Evolutionary conservation across 371 early-diverging fungal genomes (phyloP).

Genomic region (Dichotomocladium elegans): DNA sequence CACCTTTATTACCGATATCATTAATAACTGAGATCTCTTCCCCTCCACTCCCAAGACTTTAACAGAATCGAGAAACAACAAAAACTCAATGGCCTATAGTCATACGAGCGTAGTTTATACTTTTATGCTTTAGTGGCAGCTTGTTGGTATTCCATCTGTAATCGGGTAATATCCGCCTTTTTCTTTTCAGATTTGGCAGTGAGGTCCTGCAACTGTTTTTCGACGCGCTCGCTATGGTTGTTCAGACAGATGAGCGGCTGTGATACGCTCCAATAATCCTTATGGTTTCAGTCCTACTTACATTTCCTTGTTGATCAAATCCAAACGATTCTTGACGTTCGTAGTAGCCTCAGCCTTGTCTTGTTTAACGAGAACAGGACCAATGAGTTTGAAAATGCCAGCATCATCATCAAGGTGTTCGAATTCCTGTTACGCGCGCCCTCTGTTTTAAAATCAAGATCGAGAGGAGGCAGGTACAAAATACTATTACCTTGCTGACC

Average conservation of each 20-base stretch:
- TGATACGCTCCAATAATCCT: too few species aligned
- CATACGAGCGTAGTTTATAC: too few species aligned
- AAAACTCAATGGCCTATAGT: too few species aligned
- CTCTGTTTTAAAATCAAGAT: too few species aligned
- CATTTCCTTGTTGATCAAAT: constrained; percentile 88
- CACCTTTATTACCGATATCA: too few species aligned
- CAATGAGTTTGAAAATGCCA: constrained; percentile 91
- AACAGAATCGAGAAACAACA: too few species aligned
- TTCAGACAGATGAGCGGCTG: background rate
- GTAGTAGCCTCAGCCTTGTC: constrained; percentile 79
- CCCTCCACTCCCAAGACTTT: too few species aligned
- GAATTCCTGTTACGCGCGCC: too few species aligned
- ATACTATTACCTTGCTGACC: constrained; percentile 66
- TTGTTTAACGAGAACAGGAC: constrained; percentile 93
- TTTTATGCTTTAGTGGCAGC: too few species aligned
- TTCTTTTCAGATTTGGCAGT: constrained; percentile 17
- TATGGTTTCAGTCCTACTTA: constrained; percentile 41
- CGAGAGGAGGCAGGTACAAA: background rate
- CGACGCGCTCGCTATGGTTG: constrained; percentile 70
- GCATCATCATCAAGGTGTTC: constrained; percentile 73
- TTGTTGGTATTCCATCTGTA: constrained; percentile 22
- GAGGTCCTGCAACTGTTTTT: constrained; percentile 61
- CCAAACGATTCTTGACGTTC: constrained; percentile 92
- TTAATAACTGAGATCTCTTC: too few species aligned
- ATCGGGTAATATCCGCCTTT: constrained; percentile 18